Base-by-base conservation (phyloP, 371 early-diverging fungal genomes). In the Apophysomyces sp. region DNA sequence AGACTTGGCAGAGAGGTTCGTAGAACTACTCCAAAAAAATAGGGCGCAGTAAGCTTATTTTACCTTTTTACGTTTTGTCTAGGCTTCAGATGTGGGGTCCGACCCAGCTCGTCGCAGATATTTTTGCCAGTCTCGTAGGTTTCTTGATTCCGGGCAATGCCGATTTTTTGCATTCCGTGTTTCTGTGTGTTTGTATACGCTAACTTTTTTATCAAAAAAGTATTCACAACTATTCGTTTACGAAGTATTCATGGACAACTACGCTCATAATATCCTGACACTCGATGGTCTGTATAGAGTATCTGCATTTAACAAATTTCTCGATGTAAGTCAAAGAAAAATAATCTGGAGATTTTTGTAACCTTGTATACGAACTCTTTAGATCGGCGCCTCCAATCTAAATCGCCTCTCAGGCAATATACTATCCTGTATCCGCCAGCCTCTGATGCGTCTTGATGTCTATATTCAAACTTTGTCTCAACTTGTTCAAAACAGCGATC, bases 61-160 rank as follows among this genome's bases (percentile, higher is more conserved):
- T 44, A n/a, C n/a, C n/a, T 44, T 18, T 16, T 41, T 11, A n/a
- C 41, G 9, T n/a, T 11, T 41, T 18, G n/a, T 21, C 21, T 44
- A 44, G 74, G 57, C 29, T 69, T 34, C 44, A 57, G 30, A 53
- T 75, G 8, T 75, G 76, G 76, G 76, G 76, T 9, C 76, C 76
- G 26, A 75, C 76, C 29, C 76, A 75, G 52, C 29, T 75, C 16
- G 40, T 75, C 30, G 69, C 76, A 15, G 76, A 75, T 59, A 16
- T 75, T 15, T 67, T 75, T 56, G 30, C 30, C 31, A 29, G 41
- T 32, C 55, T 74, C 51, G 75, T 74, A 74, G 27, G 66, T 62
- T 36, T 5, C 58, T 7, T 44, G 21, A 21, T 21, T 44, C 49
- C 49, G 49, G 49, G 49, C 21, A 44, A 44, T 44, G 49, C 49